Evolutionary conservation across 78 protist species (phyloP), one percentile per base, ranked within the genome.

Genomic region (Dictyostelium brefeldianum): DNA sequence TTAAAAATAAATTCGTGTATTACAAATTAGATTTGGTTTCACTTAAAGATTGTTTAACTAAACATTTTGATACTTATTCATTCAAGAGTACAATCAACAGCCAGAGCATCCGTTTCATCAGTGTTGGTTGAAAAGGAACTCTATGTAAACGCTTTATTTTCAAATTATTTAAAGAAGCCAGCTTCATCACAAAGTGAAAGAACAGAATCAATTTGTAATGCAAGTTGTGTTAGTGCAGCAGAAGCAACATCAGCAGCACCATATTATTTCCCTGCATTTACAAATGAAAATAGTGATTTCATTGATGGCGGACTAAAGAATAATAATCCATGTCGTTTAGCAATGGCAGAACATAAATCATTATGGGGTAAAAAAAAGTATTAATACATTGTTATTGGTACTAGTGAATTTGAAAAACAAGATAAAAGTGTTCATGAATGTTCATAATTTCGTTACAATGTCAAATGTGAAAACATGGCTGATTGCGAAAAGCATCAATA

Each of bases 181-280:
- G n/a, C n/a, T n/a, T n/a, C n/a, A n/a, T n/a, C n/a, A n/a, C n/a
- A n/a, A n/a, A 36, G 2, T 36, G 43, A 36, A 36, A 36, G 31
- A 75, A 27, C 5, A 50, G 15, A n/a, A 25, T 57, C 17, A 8
- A n/a, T 57, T 57, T 53, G 59, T 53, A 47, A 9, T 25, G 4
- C n/a, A 18, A 17, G 18, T 5, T 36, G 43, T 36, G 43, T 36
- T 3, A 51, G 57, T 78, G 83, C 71, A 0, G 51, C 53, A 8
- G 18, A 36, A 20, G 83, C 71, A 1, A 78, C 73, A 12, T 2
- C 27, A 0, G 69, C 83, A 2, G 69, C 83, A 0, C 73, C 73
- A 29, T 5, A 20, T 15, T 78, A 57, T 25, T 78, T 78, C 18
- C 83, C 83, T 12, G 41, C 83, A 4, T 75, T 50, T 51, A 25